phyloP scores from a whole-genome alignment of 345 rosid genomes.

The Eutrema heterophyllum region DNA sequence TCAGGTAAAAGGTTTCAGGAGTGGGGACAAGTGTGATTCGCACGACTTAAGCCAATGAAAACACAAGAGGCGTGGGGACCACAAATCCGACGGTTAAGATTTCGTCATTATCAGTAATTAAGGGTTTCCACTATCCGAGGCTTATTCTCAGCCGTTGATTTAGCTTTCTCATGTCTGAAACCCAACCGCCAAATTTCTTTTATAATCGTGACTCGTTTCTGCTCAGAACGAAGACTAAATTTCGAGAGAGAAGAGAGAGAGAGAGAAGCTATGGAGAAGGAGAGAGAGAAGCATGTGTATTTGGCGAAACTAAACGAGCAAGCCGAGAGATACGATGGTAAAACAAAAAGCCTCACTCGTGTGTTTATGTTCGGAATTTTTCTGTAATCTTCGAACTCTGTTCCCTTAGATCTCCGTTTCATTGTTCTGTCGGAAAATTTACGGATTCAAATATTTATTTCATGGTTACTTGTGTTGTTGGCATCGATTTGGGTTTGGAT shows the following conservation, averaged over 20 bases:
- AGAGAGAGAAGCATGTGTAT: slow-evolving; percentile 72
- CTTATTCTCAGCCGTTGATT: slow-evolving; percentile 31
- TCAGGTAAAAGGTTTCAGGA: not conserved
- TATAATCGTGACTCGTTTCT: not conserved
- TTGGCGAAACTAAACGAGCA: slow-evolving; percentile 77
- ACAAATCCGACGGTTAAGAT: slow-evolving; percentile 27
- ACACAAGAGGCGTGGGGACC: not conserved
- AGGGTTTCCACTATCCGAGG: not conserved
- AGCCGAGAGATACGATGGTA: slow-evolving; percentile 91
- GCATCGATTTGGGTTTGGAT: not conserved
- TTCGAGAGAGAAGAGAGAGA: slow-evolving; percentile 7
- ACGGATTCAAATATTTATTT: not conserved
- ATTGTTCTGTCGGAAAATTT: not conserved
- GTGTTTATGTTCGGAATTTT: not conserved
- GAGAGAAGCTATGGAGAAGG: slow-evolving; percentile 55
- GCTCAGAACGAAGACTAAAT: slow-evolving; percentile 9
- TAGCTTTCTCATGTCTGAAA: slow-evolving; percentile 8
- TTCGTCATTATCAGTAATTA: not conserved
- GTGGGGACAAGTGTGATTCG: slow-evolving; percentile 7
- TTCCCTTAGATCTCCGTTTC: not conserved
- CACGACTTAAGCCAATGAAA: slow-evolving; percentile 18
- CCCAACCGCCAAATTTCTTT: slow-evolving; percentile 34
- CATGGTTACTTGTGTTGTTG: not conserved
- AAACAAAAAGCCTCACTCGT: not conserved
- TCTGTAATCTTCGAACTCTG: not conserved